phyloP scores from a whole-genome alignment of 345 rosid species.

The Leavenworthia alabamica region DNA sequence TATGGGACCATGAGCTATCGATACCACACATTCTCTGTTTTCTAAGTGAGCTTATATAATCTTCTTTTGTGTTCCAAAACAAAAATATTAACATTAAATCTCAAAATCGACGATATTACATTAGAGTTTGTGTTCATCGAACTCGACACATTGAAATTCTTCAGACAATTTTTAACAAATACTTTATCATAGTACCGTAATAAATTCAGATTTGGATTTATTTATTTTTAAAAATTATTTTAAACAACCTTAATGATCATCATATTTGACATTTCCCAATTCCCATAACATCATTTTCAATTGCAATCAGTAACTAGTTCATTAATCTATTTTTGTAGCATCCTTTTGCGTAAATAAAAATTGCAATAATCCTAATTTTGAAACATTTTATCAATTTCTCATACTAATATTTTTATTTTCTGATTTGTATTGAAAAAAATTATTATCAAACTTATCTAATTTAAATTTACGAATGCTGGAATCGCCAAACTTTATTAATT shows the following conservation, averaged over 20 bases:
- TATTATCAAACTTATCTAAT: neutral
- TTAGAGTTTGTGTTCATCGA: neutral
- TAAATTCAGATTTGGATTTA: neutral
- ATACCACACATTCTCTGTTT: neutral
- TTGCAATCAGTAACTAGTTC: neutral
- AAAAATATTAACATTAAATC: neutral
- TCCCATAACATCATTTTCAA: neutral
- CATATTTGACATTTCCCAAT: neutral
- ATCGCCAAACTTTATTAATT: neutral
- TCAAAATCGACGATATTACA: neutral
- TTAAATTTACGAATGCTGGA: neutral
- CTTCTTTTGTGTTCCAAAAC: neutral
- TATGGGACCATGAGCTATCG: slow-evolving; percentile 2
- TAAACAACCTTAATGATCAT: neutral
- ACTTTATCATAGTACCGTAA: neutral
- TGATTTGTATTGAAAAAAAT: neutral
- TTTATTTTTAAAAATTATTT: neutral
- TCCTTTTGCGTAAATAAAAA: neutral
- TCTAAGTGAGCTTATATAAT: neutral
- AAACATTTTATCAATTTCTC: neutral
- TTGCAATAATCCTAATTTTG: neutral
- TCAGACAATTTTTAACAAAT: neutral
- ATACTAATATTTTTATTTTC: neutral
- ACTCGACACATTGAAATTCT: neutral
- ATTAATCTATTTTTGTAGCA: neutral